Evolutionary conservation across 805 yeast species (phyloP).

Genomic region (Suhomyces prunicola): DNA sequence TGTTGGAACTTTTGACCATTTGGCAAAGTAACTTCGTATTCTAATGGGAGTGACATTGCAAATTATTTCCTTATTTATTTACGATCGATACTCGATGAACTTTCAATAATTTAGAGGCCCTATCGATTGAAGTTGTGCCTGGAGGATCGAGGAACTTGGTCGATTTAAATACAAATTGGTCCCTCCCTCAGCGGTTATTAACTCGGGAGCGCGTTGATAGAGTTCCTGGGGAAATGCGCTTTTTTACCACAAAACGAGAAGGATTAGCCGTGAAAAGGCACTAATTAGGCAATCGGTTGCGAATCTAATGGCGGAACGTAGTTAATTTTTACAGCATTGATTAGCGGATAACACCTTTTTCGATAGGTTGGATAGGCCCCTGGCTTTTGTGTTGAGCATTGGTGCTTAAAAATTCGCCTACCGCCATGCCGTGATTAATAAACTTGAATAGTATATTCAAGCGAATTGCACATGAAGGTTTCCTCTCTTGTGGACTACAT

Average conservation of each 20-base stretch:
- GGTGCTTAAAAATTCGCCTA: too few relatives aligned
- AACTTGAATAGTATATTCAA: neutral
- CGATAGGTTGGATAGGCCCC: neutral
- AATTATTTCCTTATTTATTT: neutral
- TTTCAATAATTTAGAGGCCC: neutral
- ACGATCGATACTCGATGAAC: neutral
- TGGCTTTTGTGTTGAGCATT: neutral
- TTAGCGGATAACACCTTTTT: neutral
- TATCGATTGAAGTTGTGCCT: neutral
- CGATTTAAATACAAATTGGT: neutral
- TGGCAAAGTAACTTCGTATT: conserved; percentile 43
- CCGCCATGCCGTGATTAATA: too few relatives aligned
- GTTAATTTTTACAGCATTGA: neutral
- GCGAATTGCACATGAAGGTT: neutral
- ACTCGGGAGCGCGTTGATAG: neutral
- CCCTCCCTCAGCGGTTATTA: neutral
- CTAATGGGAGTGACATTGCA: conserved; percentile 35
- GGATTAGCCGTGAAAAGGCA: neutral
- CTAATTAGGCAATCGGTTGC: neutral
- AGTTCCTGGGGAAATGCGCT: neutral
- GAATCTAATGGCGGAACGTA: neutral
- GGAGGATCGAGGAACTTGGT: neutral
- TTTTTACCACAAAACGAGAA: neutral
- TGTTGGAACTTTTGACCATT: conserved; percentile 49
- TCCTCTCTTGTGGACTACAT: neutral